Evolutionary conservation across 2,329 filamentous ascomycete species (phyloP).

Genomic region (Leptographium procerum): DNA sequence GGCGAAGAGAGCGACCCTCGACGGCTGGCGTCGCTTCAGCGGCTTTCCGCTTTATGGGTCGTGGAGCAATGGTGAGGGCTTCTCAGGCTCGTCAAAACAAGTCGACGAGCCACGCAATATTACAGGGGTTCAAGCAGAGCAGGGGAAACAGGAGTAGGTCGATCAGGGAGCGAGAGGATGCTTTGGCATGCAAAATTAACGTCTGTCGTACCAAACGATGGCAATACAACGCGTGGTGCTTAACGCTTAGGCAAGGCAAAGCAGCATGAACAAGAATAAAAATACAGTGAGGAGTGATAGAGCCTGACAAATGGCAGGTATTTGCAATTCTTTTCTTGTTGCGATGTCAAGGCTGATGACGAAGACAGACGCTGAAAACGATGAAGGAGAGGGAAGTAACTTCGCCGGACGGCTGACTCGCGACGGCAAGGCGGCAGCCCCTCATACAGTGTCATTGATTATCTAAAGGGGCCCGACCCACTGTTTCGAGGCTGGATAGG

Average conservation of each 20-base stretch:
- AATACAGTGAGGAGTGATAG: too few relatives aligned
- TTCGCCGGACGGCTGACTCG: neutral
- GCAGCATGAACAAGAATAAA: neutral
- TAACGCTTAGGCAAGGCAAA: neutral
- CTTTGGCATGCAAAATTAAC: neutral
- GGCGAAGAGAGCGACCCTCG: constrained; percentile 27
- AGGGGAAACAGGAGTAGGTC: neutral
- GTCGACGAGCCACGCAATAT: constrained; percentile 11
- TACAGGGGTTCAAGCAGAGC: neutral
- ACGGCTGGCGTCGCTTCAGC: constrained; percentile 51
- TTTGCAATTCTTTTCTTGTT: neutral
- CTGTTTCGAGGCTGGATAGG: neutral
- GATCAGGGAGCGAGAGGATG: neutral
- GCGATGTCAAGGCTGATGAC: neutral
- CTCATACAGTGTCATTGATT: neutral
- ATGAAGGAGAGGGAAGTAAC: neutral
- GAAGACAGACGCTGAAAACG: neutral
- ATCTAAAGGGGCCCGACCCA: neutral
- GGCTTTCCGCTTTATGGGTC: constrained; percentile 50
- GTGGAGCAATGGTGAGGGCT: constrained; percentile 43
- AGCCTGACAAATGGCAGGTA: neutral
- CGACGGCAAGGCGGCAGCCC: neutral
- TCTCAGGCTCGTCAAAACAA: constrained; percentile 13
- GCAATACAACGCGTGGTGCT: neutral
- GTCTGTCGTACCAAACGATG: neutral